Percentiles rank a stretch among this genome's conserved stretches.
These are phyloP conservation scores for Leccinum variicolor DNA, from an alignment of 768 basidiomycete species.

Conservation along the genomic window DNA sequence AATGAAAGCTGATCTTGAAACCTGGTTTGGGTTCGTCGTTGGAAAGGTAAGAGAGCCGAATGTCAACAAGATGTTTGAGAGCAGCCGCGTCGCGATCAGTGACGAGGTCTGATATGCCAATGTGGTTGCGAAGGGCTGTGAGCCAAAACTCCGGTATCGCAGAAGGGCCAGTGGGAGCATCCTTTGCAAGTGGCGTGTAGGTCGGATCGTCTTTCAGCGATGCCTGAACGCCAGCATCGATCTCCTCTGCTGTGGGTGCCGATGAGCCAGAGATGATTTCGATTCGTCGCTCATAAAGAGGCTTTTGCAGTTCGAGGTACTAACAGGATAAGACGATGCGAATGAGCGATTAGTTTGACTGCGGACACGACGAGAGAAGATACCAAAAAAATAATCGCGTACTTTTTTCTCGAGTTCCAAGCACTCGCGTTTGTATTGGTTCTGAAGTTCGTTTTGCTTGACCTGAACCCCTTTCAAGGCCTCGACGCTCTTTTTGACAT, in stretches of 20 bases:
- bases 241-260: conserved; percentile 74
- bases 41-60: conserved; percentile 74
- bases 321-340: conserved; percentile 23
- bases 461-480: conserved; percentile 93
- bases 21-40: conserved; percentile 71
- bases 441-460: conserved; percentile 87
- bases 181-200: conserved; percentile 59
- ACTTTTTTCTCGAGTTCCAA: conserved; percentile 96
- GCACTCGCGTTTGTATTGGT: conserved; percentile 90
- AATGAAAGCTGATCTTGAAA: conserved; percentile 86
- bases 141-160: conserved; percentile 96
- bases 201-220: conserved; percentile 74
- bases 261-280: conserved; percentile 79
- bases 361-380: conserved; percentile 12
- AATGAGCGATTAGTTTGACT: conserved; percentile 8
- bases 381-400: conserved; percentile 20
- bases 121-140: conserved; percentile 90
- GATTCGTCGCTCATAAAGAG: conserved; percentile 82
- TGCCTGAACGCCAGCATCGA: conserved; percentile 73
- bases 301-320: conserved; percentile 76
- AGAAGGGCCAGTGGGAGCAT: conserved; percentile 38
- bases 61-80: conserved; percentile 78
- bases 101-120: conserved; percentile 82
- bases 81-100: conserved; percentile 89
- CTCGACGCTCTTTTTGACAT: conserved; percentile 82